Conservation (phyloP, 1,284 basidiomycete genomes). For the Trichosporon ovoides region DNA sequence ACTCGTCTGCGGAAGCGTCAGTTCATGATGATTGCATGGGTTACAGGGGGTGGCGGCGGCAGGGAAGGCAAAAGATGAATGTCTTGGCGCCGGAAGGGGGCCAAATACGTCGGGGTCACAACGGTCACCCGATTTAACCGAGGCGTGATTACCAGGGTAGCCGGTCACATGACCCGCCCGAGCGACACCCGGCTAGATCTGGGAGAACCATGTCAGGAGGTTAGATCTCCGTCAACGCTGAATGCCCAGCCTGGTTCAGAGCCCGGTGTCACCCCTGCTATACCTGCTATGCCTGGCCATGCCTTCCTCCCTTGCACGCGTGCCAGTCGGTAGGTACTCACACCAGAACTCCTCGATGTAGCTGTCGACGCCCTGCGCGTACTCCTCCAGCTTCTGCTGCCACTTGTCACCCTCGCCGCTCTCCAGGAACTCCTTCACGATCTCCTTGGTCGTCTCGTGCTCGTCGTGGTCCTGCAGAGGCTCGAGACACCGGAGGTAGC, state of each 20-base stretch:
- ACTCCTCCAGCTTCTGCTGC: slow-evolving; percentile 70
- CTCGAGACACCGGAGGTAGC: slow-evolving; percentile 78
- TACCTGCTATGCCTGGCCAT: no score
- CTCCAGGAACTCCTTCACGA: slow-evolving; percentile 71
- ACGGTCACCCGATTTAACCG: slow-evolving; percentile 2
- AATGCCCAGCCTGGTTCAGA: no score
- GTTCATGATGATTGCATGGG: not conserved
- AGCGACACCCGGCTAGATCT: no score
- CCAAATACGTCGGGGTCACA: no score
- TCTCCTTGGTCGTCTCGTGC: slow-evolving; percentile 59
- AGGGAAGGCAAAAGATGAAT: not conserved
- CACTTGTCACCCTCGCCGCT: slow-evolving; percentile 68
- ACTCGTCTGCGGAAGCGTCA: slow-evolving; percentile 61
- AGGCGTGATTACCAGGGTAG: slow-evolving; percentile 5
- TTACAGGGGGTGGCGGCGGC: not conserved
- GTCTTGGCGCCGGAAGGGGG: not conserved
- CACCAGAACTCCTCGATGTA: slow-evolving; percentile 98
- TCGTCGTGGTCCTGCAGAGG: slow-evolving; percentile 52
- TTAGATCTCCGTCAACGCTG: not conserved
- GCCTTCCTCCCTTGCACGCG: no score
- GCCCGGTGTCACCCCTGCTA: no score
- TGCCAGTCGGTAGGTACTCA: no score
- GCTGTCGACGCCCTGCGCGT: slow-evolving; percentile 56
- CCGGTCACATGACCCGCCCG: not conserved
- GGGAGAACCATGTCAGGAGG: not conserved